These are phyloP conservation scores for Tetrapisispora namnaoensis DNA, from an alignment of 805 yeast species.

Conservation along the genomic window DNA sequence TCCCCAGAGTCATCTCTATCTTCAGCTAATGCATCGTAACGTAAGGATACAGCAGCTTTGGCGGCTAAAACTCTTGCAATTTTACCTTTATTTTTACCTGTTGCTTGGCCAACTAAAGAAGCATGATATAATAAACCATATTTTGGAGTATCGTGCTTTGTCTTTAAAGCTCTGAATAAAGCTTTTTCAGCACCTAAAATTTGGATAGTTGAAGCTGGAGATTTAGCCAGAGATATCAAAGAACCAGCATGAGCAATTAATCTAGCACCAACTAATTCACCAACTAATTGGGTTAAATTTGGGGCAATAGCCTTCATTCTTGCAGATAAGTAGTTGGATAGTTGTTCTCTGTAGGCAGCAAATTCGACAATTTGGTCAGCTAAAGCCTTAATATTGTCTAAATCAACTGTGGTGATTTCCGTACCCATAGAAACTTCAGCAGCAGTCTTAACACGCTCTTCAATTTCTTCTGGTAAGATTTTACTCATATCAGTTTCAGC, in stretches of 20 bases:
- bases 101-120: slow-evolving; percentile 93
- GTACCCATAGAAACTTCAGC: slow-evolving; percentile 99
- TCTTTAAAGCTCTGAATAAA: slow-evolving; percentile 93
- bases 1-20: slow-evolving; percentile 95
- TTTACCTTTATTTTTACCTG: slow-evolving; percentile 97
- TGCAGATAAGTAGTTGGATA: slow-evolving; percentile 79
- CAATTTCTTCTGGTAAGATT: slow-evolving; percentile 86
- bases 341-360: slow-evolving; percentile 92
- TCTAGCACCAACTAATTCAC: slow-evolving; percentile 97
- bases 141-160: slow-evolving; percentile 97
- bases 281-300: slow-evolving; percentile 87
- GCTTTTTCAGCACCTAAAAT: slow-evolving; percentile 99
- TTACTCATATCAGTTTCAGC: slow-evolving; percentile 82
- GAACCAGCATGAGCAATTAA: slow-evolving; percentile 97
- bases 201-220: slow-evolving; percentile 98
- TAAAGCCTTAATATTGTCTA: slow-evolving; percentile 76
- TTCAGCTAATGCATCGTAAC: slow-evolving; percentile 95
- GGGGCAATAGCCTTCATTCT: slow-evolving; percentile 99
- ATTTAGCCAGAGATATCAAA: slow-evolving; percentile 86
- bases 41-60: slow-evolving; percentile 91
- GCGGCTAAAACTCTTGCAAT: slow-evolving; percentile 98
- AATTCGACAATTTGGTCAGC: slow-evolving; percentile 96
- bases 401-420: slow-evolving; percentile 87
- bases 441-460: slow-evolving; percentile 79
- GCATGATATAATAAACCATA: slow-evolving; percentile 97